Evolutionary conservation across 495 filamentous ascomycete species (phyloP), one percentile per base, ranked within the genome.

Genomic region (Lasiosphaeris hirsuta): DNA sequence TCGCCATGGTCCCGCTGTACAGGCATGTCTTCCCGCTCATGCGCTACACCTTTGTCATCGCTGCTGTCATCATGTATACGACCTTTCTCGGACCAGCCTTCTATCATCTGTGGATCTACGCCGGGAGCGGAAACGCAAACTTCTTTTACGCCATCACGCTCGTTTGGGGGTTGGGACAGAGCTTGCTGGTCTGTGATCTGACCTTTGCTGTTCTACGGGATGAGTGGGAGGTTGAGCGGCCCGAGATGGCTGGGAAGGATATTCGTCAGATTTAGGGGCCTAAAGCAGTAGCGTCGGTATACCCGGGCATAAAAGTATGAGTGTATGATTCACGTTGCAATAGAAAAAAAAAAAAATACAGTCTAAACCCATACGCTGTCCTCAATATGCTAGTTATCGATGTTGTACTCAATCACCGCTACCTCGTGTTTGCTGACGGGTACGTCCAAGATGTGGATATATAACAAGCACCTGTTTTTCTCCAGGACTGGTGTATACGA

Each of bases 141-240:
- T 98, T 98, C 76, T 98, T 97, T 75, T 98, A 98, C 65, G 94
- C 94, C 64, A 97, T 98, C 67, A 98, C 94, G 4, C 80, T 98
- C 0, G 94, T 97, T 13, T 98, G 94, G 94, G 94, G 90, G 64
- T 73, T 98, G 3, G 94, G 90, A 0, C 77, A 91, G 39, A 91
- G 90, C 1, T 67, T 97, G 33, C 64, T 86, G 38, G 81, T 97
- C 0, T 89, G 86, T 8, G 94, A 98, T 66, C 78, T 86, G 45
- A 73, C 96, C 3, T 98, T 93, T 72, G 90, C 92, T 0, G 89
- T 91, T 7, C 75, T 97, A 42, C 72, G 93, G 51, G 94, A 98
- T 61, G 95, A 98, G 70, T 93, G 90, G 88, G 94, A 98, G 71
- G 82, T 89, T 19, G 90, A 96, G 67, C 74, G 93, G 59, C 92